Conservation (phyloP, 1,284 basidiomycete species). For the Exsudoporus floridanus region DNA sequence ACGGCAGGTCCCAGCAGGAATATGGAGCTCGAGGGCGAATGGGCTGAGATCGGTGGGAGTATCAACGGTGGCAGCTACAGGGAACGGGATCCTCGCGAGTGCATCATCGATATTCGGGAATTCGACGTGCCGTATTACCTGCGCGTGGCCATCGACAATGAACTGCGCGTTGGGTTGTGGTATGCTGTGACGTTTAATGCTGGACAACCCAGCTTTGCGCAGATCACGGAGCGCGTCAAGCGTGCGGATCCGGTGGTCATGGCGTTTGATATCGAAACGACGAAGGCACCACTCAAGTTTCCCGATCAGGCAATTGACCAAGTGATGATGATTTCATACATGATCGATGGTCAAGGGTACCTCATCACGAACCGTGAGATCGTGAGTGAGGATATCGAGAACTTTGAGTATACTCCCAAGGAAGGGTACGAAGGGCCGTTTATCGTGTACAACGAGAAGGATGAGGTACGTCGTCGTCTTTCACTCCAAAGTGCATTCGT, state of each 20-base stretch:
- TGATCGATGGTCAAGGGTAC: conserved; percentile 95
- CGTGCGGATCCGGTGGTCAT: conserved; percentile 99
- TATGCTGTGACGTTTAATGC: conserved; percentile 85
- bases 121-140: conserved; percentile 98
- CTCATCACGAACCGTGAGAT: conserved; percentile 98
- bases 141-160: conserved; percentile 97
- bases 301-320: conserved; percentile 95
- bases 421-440: conserved; percentile 98
- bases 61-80: conserved; percentile 43
- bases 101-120: conserved; percentile 92
- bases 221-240: conserved; percentile 85
- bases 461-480: conserved; percentile 63
- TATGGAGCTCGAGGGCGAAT: conserved; percentile 69
- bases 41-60: conserved; percentile 51
- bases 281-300: conserved; percentile 98
- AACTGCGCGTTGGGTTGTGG: conserved; percentile 97
- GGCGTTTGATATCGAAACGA: conserved; percentile 99
- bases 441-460: conserved; percentile 91
- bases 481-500: background rate
- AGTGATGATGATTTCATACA: conserved; percentile 99
- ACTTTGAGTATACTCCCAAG: conserved; percentile 99
- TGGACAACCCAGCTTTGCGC: conserved; percentile 77
- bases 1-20: conserved; percentile 54
- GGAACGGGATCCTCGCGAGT: conserved; percentile 83
- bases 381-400: conserved; percentile 95